phyloP scores from a whole-genome alignment of 83 land plant species.

The Thuja plicata region DNA sequence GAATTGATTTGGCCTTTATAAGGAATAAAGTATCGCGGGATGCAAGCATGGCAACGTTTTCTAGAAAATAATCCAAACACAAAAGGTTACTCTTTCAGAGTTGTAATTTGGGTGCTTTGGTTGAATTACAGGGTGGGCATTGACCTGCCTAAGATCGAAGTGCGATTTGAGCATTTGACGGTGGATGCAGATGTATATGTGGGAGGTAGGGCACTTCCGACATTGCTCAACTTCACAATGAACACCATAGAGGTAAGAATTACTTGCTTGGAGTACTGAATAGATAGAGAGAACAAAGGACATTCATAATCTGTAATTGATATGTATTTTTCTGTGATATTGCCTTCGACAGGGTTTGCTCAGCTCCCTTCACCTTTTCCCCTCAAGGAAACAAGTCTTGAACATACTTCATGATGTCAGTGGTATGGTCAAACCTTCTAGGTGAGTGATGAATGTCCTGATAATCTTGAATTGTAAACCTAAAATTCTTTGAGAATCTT shows the following conservation, averaged over 20 bases:
- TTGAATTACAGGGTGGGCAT: constrained; percentile 57
- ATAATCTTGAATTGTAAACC: not conserved
- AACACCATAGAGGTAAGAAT: constrained; percentile 56
- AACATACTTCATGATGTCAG: constrained; percentile 58
- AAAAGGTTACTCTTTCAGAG: not conserved
- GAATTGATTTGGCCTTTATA: not conserved
- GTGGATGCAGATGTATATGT: constrained; percentile 68
- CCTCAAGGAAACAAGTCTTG: constrained; percentile 32
- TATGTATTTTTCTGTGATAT: not conserved
- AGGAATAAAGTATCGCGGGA: not conserved
- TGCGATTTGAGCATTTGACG: constrained; percentile 60
- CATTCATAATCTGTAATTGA: not conserved
- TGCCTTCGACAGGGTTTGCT: constrained; percentile 12
- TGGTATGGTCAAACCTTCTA: constrained; percentile 64
- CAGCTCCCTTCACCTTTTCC: constrained; percentile 18
- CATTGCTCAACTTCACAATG: constrained; percentile 52
- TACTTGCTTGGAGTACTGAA: not conserved
- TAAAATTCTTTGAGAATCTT: not conserved
- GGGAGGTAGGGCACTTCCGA: constrained; percentile 77
- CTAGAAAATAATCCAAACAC: not conserved
- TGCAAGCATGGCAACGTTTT: not conserved
- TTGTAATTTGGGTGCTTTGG: constrained; percentile 7
- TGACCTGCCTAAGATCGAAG: constrained; percentile 59
- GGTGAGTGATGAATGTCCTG: constrained; percentile 26
- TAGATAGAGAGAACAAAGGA: not conserved